Evolutionary conservation across 2,329 filamentous ascomycete genomes (phyloP).

Genomic region (Penicillium sp.): DNA sequence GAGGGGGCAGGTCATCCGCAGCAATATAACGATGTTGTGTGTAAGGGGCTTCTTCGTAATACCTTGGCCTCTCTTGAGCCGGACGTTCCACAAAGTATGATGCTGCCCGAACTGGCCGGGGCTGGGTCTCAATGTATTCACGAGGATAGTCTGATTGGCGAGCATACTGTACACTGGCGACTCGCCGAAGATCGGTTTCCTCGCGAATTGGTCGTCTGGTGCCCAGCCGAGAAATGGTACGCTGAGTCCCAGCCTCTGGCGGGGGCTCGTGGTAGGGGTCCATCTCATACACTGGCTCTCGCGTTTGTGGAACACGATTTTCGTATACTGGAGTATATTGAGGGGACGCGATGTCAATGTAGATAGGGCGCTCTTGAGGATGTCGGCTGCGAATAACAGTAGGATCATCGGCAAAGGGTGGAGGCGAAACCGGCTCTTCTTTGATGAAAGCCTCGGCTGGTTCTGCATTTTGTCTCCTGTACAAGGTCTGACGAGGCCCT

Average conservation of each 20-base stretch:
- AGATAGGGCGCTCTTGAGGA: constrained; percentile 47
- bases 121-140: constrained; percentile 48
- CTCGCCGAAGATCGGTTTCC: constrained; percentile 47
- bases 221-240: constrained; percentile 42
- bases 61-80: constrained; percentile 37
- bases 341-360: constrained; percentile 48
- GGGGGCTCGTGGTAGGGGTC: constrained; percentile 36
- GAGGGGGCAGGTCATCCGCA: constrained; percentile 38
- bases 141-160: constrained; percentile 43
- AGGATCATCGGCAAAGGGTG: constrained; percentile 51
- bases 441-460: constrained; percentile 57
- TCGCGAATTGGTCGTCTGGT: constrained; percentile 41
- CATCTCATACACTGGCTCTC: constrained; percentile 36
- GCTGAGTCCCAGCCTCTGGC: constrained; percentile 35
- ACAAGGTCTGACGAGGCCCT: constrained; percentile 32
- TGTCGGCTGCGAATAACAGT: constrained; percentile 37
- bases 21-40: constrained; percentile 36
- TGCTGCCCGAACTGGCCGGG: constrained; percentile 36
- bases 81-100: constrained; percentile 45
- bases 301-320: constrained; percentile 32
- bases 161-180: constrained; percentile 48
- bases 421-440: constrained; percentile 62
- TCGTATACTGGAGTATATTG: constrained; percentile 39
- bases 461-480: constrained; percentile 35
- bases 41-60: constrained; percentile 40